Base-by-base conservation (phyloP, 192 early-diverging fungal species). In the Mortierella alpina region DNA sequence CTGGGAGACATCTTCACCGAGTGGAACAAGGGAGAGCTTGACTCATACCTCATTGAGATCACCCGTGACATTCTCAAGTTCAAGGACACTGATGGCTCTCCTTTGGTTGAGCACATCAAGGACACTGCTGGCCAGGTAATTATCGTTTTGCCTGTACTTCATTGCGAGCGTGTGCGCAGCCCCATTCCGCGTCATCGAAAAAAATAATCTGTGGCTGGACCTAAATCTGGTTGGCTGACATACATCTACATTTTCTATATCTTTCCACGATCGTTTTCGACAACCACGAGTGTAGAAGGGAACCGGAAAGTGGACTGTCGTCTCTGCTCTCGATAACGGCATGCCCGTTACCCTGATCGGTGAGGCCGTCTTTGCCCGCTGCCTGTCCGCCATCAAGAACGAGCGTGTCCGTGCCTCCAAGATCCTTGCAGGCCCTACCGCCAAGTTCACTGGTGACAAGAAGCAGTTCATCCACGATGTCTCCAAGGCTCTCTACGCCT, bases 301-400 rank as follows among this genome's bases (percentile, higher is more conserved):
- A 66, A 98, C 96, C 52, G 96, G 96, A 70, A 98, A 97, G 88
- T 98, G 97, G 97, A 99, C 97, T 59, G 97, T 95, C 59, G 94
- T 98, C 80, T 92, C 94, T 20, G 93, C 97, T 48, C 91, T 99
- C 31, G 97, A 99, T 87, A 90, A 92, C 66, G 97, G 97, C 70
- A 94, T 95, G 72, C 97, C 97, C 41, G 96, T 99, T 67, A 99
- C 97, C 41, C 89, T 99, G 65, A 97, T 99, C 68, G 96, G 96
- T 79, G 97, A 99, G 88, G 97, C 97, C 66, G 97, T 99, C 64
- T 99, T 95, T 87, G 87, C 97, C 48, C 96, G 97, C 75, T 97
- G 96, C 88, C 88, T 99, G 64, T 99, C 97, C 52, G 86, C 96
- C 42, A 86, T 99, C 85, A 99, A 99, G 91, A 91, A 94, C 63